A percentile compares a stretch with the other conserved stretches of the same genome.
Evolutionary conservation across 169 alveolate genomes (phyloP).

Genomic region (Plasmodium ovale): DNA sequence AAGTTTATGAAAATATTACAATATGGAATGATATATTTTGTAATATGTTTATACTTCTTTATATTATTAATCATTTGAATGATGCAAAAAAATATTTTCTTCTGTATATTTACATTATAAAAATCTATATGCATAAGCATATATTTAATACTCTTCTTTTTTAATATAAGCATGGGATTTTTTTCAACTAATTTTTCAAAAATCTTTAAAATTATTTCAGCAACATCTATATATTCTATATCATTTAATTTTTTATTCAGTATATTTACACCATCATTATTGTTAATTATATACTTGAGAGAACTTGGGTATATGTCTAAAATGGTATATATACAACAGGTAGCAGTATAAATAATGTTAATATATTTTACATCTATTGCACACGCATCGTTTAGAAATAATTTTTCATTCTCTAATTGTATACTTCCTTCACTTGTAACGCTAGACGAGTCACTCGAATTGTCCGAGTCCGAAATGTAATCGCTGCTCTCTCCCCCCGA

Average conservation of each 20-base stretch:
- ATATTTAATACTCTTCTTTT: constrained; percentile 72
- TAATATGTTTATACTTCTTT: constrained; percentile 64
- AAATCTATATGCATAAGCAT: constrained; percentile 77
- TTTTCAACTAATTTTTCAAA: constrained; percentile 75
- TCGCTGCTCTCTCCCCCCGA: constrained; percentile 17
- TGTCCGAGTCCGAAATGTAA: constrained; percentile 11
- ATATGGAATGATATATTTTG: constrained; percentile 70
- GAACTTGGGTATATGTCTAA: constrained; percentile 67
- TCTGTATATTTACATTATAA: constrained; percentile 72
- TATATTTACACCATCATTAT: constrained; percentile 55
- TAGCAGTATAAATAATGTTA: constrained; percentile 72
- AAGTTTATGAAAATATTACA: constrained; percentile 58
- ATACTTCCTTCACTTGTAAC: constrained; percentile 46
- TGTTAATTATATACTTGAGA: constrained; percentile 47
- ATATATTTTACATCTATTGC: constrained; percentile 64
- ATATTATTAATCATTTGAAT: constrained; percentile 77
- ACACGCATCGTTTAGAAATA: constrained; percentile 29
- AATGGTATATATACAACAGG: constrained; percentile 65
- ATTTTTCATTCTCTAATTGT: constrained; percentile 46
- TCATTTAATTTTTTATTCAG: constrained; percentile 71
- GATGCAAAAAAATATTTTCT: constrained; percentile 75
- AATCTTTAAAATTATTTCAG: constrained; percentile 70
- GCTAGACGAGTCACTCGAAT: constrained; percentile 42
- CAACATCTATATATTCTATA: constrained; percentile 76
- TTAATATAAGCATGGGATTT: constrained; percentile 75